A percentile compares a stretch with the other conserved stretches of the same genome.
Evolutionary conservation across 1,284 basidiomycete species (phyloP).

Genomic region (Malassezia restricta): DNA sequence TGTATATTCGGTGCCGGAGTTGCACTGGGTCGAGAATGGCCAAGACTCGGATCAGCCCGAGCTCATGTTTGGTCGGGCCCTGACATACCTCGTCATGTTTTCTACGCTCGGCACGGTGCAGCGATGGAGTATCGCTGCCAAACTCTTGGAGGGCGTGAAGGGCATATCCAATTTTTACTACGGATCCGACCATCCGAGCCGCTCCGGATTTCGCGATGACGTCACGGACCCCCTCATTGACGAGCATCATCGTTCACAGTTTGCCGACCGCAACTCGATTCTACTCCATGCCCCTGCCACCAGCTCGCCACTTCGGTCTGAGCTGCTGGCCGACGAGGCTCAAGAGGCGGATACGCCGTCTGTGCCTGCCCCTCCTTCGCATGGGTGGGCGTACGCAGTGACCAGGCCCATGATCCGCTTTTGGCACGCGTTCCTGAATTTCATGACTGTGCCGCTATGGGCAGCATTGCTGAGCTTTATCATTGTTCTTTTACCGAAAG

Average conservation of each 20-base stretch:
- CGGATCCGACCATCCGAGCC: background rate
- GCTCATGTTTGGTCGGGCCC: conserved; percentile 77
- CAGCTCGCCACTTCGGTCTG: background rate
- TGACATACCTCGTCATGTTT: conserved; percentile 83
- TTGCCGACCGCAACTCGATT: conserved; percentile 1
- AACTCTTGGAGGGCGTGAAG: conserved; percentile 38
- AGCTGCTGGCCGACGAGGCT: conserved; percentile 1
- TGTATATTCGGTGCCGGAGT: conserved; percentile 66
- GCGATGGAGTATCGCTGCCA: conserved; percentile 48
- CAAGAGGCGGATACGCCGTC: background rate
- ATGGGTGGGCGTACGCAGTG: background rate
- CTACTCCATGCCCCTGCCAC: background rate
- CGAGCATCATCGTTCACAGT: conserved; percentile 1
- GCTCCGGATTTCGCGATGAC: conserved; percentile 7
- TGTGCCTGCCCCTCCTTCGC: background rate
- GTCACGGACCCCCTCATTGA: conserved; percentile 13
- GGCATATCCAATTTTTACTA: background rate
- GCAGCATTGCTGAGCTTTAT: conserved; percentile 61
- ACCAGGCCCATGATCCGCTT: conserved; percentile 17
- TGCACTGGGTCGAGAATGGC: conserved; percentile 61
- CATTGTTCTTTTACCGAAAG: conserved; percentile 64
- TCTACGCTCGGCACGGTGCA: conserved; percentile 75
- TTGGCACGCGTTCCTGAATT: conserved; percentile 54
- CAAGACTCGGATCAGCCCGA: conserved; percentile 61
- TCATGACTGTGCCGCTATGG: conserved; percentile 62